Evolutionary conservation across 441 rosid species (phyloP).

Genomic region (Adansonia rubrostipa): DNA sequence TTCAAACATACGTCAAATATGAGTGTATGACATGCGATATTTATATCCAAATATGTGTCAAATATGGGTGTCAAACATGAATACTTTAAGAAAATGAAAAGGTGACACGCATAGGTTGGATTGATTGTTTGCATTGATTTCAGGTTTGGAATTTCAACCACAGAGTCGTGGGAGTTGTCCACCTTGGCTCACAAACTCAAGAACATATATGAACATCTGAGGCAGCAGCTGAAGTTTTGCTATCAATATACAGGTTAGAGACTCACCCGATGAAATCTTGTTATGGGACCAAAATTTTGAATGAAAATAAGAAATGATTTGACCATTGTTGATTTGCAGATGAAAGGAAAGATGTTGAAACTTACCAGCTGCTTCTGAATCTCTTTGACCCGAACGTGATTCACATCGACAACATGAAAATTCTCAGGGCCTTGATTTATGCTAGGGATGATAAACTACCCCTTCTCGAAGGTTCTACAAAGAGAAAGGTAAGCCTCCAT

Average conservation of each 20-base stretch:
- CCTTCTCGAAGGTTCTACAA: constrained; percentile 42
- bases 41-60: no score
- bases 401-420: constrained; percentile 52
- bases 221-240: constrained; percentile 53
- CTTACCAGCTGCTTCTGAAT: constrained; percentile 32
- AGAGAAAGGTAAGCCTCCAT: constrained; percentile 47
- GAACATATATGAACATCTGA: constrained; percentile 62
- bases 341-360: constrained; percentile 37
- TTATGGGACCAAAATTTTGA: neutral
- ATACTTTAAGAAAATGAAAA: no score
- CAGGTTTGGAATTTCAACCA: constrained; percentile 45
- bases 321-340: constrained; percentile 31
- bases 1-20: no score
- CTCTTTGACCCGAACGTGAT: constrained; percentile 24
- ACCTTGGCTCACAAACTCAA: constrained; percentile 73
- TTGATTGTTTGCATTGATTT: neutral
- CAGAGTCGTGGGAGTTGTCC: constrained; percentile 81
- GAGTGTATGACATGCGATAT: no score
- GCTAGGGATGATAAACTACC: constrained; percentile 46
- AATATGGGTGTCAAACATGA: no score
- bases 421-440: constrained; percentile 46
- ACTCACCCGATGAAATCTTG: neutral
- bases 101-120: neutral
- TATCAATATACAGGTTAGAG: constrained; percentile 46
- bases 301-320: neutral